Evolutionary conservation across 768 basidiomycete genomes (phyloP).

Genomic region (Agrocybe praecox): DNA sequence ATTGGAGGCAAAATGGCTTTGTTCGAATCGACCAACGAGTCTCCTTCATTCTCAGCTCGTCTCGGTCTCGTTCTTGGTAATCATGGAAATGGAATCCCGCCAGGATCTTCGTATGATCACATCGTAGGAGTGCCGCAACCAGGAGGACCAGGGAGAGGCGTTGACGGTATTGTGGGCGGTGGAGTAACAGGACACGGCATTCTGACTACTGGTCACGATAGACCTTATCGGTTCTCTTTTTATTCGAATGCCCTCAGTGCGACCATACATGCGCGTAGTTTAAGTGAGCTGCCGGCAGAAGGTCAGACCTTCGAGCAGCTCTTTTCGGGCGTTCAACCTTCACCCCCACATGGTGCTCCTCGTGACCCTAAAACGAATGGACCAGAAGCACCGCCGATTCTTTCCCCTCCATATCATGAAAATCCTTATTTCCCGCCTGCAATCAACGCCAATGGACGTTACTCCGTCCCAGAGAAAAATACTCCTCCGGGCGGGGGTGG

Average conservation of each 20-base stretch:
- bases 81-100: slow-evolving; percentile 13
- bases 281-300: slow-evolving; percentile 92
- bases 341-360: background rate
- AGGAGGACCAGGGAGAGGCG: slow-evolving; percentile 16
- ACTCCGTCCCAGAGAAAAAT: slow-evolving; percentile 12
- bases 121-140: slow-evolving; percentile 22
- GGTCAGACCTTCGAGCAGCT: slow-evolving; percentile 92
- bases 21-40: slow-evolving; percentile 71
- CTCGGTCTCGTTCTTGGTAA: slow-evolving; percentile 30
- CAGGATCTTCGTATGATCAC: slow-evolving; percentile 27
- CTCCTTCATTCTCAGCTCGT: slow-evolving; percentile 47
- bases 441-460: slow-evolving; percentile 1
- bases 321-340: slow-evolving; percentile 57
- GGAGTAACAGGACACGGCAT: slow-evolving; percentile 25
- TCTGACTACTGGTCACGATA: slow-evolving; percentile 65
- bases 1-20: slow-evolving; percentile 86
- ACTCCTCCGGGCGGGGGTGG: slow-evolving; percentile 22
- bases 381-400: background rate
- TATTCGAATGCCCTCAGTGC: slow-evolving; percentile 92
- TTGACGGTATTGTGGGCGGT: background rate
- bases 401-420: slow-evolving; percentile 18
- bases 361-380: background rate
- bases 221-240: slow-evolving; percentile 97
- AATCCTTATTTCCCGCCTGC: slow-evolving; percentile 9
- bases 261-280: slow-evolving; percentile 92